These are phyloP conservation scores for Inga leiocalycina DNA, from an alignment of 306 rosid species.

Conservation along the genomic window DNA sequence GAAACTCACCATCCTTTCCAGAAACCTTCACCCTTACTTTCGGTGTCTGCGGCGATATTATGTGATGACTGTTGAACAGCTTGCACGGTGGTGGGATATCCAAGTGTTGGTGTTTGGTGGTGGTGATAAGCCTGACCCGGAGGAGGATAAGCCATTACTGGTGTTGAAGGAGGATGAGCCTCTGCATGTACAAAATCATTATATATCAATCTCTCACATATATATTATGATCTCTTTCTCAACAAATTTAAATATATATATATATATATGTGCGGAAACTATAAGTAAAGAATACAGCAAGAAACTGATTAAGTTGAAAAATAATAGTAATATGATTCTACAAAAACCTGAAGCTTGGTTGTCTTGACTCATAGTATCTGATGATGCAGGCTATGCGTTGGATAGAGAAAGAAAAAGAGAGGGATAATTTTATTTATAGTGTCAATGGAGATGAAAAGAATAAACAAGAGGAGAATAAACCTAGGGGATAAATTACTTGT, in stretches of 20 bases:
- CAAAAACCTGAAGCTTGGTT: neutral
- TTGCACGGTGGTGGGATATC: conserved; percentile 17
- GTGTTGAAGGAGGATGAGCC: neutral
- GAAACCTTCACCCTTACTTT: conserved; percentile 22
- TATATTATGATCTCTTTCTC: neutral
- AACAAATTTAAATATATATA: neutral
- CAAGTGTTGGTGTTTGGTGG: neutral
- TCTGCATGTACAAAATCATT: neutral
- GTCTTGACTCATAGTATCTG: neutral
- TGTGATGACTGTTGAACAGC: neutral
- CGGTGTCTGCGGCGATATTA: neutral
- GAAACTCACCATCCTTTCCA: conserved; percentile 18
- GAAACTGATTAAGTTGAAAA: neutral
- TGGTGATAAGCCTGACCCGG: neutral
- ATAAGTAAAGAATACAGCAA: neutral
- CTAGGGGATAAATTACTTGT: neutral
- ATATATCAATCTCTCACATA: neutral
- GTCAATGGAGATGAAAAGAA: neutral
- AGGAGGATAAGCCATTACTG: conserved; percentile 21
- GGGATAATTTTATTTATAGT: neutral
- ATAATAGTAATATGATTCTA: neutral
- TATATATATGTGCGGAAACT: neutral
- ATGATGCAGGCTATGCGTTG: neutral
- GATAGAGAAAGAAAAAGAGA: neutral
- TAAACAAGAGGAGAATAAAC: neutral